These are phyloP conservation scores for Drechslerella stenobrocha DNA, from an alignment of 2,329 filamentous ascomycete genomes.

Conservation along the genomic window DNA sequence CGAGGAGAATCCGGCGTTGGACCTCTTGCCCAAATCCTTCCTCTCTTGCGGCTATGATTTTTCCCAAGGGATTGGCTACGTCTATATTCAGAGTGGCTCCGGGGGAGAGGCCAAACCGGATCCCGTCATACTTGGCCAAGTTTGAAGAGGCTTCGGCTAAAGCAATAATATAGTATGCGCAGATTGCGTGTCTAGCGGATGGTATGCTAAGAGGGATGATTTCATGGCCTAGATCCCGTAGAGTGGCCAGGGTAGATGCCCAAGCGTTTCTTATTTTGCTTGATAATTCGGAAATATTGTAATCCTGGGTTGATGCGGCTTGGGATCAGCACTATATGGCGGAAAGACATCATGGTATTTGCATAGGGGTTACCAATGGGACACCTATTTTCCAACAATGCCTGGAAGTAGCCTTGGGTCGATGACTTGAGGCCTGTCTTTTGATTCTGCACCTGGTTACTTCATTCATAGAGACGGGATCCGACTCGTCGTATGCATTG, in stretches of 20 bases:
- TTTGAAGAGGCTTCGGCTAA: constrained; percentile 95
- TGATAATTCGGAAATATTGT: constrained; percentile 82
- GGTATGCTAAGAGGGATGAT: constrained; percentile 79
- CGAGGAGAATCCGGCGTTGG: constrained; percentile 80
- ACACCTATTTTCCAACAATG: constrained; percentile 59
- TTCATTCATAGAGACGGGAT: constrained; percentile 19
- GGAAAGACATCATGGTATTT: not conserved
- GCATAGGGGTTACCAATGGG: constrained; percentile 56
- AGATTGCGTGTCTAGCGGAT: constrained; percentile 79
- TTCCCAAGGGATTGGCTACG: not conserved
- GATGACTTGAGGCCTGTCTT: not conserved
- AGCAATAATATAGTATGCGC: constrained; percentile 92
- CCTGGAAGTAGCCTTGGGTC: not conserved
- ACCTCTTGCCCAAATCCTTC: constrained; percentile 81
- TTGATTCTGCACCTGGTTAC: constrained; percentile 12
- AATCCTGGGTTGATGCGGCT: constrained; percentile 64
- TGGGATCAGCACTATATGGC: constrained; percentile 53
- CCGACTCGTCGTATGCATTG: constrained; percentile 16
- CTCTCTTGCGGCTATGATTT: constrained; percentile 66
- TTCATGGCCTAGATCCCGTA: constrained; percentile 69
- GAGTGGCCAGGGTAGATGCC: constrained; percentile 63
- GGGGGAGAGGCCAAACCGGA: constrained; percentile 74
- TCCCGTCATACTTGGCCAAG: constrained; percentile 91
- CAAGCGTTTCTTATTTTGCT: constrained; percentile 71
- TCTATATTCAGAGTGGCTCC: not conserved